phyloP scores from a whole-genome alignment of 768 basidiomycete species.

The Crucibulum laeve region DNA sequence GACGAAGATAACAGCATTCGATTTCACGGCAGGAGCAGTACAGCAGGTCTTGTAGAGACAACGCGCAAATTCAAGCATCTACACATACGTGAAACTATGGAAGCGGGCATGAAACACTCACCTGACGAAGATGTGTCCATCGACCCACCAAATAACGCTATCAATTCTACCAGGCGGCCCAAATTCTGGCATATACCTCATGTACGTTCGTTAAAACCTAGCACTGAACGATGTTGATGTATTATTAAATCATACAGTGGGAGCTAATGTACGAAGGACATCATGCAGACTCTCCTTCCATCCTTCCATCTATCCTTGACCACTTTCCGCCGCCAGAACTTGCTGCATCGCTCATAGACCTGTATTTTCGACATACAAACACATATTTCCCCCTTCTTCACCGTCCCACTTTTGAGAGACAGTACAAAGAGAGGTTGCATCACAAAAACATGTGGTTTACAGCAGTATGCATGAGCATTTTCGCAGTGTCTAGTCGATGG shows the following conservation, averaged over 20 bases:
- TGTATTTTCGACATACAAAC: constrained; percentile 67
- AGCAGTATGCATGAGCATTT: constrained; percentile 55
- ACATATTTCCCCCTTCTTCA: constrained; percentile 64
- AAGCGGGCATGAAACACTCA: constrained; percentile 4
- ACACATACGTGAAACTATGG: constrained; percentile 36
- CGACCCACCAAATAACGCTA: constrained; percentile 15
- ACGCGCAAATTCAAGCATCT: constrained; percentile 50
- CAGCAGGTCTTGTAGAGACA: constrained; percentile 47
- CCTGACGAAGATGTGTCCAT: constrained; percentile 1
- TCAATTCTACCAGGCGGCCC: constrained; percentile 29
- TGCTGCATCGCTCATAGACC: constrained; percentile 49
- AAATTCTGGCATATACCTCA: constrained; percentile 53
- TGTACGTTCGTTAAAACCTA: constrained; percentile 1
- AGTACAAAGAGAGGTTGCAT: constrained; percentile 52
- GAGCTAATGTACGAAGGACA: constrained; percentile 51
- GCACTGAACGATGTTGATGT: constrained; percentile 1
- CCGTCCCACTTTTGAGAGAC: constrained; percentile 60
- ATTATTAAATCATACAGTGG: constrained; percentile 37
- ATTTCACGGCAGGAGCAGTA: constrained; percentile 63
- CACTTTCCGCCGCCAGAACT: constrained; percentile 66
- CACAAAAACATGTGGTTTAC: constrained; percentile 56
- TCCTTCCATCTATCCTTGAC: constrained; percentile 28
- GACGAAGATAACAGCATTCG: constrained; percentile 37
- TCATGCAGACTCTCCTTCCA: constrained; percentile 21
- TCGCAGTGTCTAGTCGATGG: constrained; percentile 69